Evolutionary conservation across 768 basidiomycete genomes (phyloP).

Genomic region (Trametes sanguinea): DNA sequence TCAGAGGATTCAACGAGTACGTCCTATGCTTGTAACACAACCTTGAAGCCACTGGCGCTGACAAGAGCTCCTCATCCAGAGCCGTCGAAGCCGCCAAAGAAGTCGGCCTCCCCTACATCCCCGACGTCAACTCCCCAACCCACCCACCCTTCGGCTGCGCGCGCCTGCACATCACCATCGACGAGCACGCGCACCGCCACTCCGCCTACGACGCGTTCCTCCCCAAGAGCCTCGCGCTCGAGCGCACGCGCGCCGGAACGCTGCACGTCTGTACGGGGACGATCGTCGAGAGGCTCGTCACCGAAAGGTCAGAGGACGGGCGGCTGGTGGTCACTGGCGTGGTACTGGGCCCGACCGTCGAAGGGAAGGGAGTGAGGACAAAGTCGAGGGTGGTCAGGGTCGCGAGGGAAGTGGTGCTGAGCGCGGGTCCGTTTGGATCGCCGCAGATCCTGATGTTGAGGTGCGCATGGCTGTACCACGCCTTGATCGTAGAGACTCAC

Average conservation of each 20-base stretch:
- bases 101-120: conserved; percentile 26
- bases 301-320: conserved; percentile 6
- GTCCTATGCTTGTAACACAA: background rate
- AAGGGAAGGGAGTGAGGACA: background rate
- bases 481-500: background rate
- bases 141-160: conserved; percentile 25
- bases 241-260: conserved; percentile 6
- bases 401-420: conserved; percentile 28
- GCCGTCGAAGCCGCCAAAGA: conserved; percentile 21
- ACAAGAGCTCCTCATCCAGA: background rate
- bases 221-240: conserved; percentile 13
- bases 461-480: conserved; percentile 3
- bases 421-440: conserved; percentile 30
- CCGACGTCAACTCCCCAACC: conserved; percentile 27
- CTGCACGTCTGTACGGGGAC: conserved; percentile 27
- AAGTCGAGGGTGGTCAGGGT: conserved; percentile 11
- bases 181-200: conserved; percentile 20
- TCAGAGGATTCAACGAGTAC: conserved; percentile 14
- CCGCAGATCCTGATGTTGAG: conserved; percentile 44
- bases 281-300: conserved; percentile 21
- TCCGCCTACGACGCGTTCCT: conserved; percentile 30
- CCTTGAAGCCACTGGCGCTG: background rate
- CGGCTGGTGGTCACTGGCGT: conserved; percentile 17
- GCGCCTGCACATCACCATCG: conserved; percentile 28
- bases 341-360: conserved; percentile 7